These are phyloP conservation scores for Lentithecium fluviatile DNA, from an alignment of 495 filamentous ascomycete genomes.

Conservation along the genomic window DNA sequence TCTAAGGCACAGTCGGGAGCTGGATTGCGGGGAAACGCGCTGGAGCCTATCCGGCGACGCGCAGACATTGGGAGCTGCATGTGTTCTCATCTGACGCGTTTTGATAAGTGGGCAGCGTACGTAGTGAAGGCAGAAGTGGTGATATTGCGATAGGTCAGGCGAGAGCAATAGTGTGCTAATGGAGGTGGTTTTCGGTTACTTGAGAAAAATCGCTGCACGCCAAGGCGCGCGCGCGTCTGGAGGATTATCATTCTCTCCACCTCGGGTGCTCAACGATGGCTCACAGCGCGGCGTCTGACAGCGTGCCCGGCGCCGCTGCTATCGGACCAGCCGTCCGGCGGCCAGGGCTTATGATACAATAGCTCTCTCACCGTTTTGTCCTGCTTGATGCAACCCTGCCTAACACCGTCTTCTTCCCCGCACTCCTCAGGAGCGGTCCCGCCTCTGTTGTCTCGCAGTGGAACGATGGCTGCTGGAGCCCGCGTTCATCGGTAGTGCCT, in stretches of 20 bases:
- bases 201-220: constrained; percentile 8
- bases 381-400: too few relatives aligned
- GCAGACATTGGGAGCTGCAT: not conserved
- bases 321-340: not conserved
- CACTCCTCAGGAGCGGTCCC: too few relatives aligned
- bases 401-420: too few relatives aligned
- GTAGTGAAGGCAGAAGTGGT: not conserved
- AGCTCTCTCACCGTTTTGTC: too few relatives aligned
- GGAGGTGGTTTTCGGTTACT: constrained; percentile 25
- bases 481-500: too few relatives aligned
- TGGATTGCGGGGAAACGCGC: not conserved
- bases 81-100: not conserved
- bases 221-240: not conserved
- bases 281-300: not conserved
- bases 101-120: not conserved
- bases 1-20: not conserved
- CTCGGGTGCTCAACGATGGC: not conserved
- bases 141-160: not conserved
- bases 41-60: not conserved
- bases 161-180: not conserved
- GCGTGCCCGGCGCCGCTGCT: not conserved
- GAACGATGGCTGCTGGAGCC: too few relatives aligned
- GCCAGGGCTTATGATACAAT: too few relatives aligned
- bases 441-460: too few relatives aligned
- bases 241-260: not conserved